Evolutionary conservation across 345 rosid genomes (phyloP).

Genomic region (Barbarea vulgaris): DNA sequence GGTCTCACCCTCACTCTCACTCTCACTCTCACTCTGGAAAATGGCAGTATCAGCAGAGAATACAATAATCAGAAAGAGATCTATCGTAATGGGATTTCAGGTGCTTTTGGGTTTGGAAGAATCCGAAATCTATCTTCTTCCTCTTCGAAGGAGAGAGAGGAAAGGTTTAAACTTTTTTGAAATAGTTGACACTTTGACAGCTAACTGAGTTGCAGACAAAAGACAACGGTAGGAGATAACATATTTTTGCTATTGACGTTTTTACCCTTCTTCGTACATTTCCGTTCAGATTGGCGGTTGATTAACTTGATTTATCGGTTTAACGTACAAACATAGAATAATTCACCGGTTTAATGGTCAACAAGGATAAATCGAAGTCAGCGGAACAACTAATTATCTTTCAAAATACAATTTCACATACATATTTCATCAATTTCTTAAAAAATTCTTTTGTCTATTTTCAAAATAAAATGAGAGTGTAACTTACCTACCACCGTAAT

Average conservation of each 20-base stretch:
- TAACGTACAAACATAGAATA: background rate
- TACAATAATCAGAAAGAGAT: background rate
- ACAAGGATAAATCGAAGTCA: background rate
- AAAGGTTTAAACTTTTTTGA: constrained; percentile 15
- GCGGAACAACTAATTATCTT: background rate
- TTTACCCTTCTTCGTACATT: constrained; percentile 32
- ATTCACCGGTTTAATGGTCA: background rate
- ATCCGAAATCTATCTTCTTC: background rate
- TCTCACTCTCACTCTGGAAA: background rate
- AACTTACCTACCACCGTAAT: background rate
- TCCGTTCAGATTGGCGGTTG: background rate
- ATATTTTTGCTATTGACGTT: constrained; percentile 32
- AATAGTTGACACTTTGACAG: constrained; percentile 9
- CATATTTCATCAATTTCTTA: background rate
- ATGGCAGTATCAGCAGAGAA: background rate
- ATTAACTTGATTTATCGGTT: constrained; percentile 9
- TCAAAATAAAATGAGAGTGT: background rate
- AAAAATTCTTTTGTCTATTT: background rate
- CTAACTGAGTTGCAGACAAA: constrained; percentile 37
- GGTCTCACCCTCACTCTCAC: background rate
- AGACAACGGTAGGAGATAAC: constrained; percentile 46
- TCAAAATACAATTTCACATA: background rate
- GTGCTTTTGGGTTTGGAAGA: constrained; percentile 15
- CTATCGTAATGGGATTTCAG: background rate
- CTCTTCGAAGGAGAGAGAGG: background rate